phyloP scores from a whole-genome alignment of 768 basidiomycete genomes.

The Pulveroboletus sp. region DNA sequence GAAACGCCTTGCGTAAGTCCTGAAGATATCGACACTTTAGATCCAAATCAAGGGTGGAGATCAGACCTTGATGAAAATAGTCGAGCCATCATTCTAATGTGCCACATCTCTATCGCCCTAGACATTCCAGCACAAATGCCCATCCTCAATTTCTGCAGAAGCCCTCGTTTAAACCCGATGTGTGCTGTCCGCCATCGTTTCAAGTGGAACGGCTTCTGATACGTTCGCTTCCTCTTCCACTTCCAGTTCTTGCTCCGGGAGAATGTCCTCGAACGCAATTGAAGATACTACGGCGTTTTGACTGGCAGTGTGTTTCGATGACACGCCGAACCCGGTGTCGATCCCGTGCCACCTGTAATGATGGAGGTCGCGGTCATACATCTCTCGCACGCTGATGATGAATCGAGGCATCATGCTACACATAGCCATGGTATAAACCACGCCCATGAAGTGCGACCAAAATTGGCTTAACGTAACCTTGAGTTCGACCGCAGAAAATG shows the following conservation, averaged over 20 bases:
- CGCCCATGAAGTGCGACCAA: neutral
- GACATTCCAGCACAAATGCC: neutral
- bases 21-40: no score
- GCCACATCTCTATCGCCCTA: neutral
- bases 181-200: neutral
- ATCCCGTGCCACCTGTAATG: neutral
- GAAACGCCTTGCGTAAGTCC: no score
- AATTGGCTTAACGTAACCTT: neutral
- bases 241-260: neutral
- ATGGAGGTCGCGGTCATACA: neutral
- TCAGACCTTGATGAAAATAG: no score
- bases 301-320: neutral
- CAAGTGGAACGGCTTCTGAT: neutral
- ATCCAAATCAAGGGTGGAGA: no score
- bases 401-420: slow-evolving; percentile 3
- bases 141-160: no score
- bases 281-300: neutral
- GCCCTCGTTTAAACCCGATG: neutral
- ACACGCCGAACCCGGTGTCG: slow-evolving; percentile 4
- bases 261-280: neutral
- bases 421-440: neutral
- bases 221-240: neutral
- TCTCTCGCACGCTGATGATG: slow-evolving; percentile 8
- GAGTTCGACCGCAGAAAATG: neutral
- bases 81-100: neutral